These are phyloP conservation scores for Hemerocallis citrina DNA, from an alignment of 106 monocot species.

Conservation along the genomic window DNA sequence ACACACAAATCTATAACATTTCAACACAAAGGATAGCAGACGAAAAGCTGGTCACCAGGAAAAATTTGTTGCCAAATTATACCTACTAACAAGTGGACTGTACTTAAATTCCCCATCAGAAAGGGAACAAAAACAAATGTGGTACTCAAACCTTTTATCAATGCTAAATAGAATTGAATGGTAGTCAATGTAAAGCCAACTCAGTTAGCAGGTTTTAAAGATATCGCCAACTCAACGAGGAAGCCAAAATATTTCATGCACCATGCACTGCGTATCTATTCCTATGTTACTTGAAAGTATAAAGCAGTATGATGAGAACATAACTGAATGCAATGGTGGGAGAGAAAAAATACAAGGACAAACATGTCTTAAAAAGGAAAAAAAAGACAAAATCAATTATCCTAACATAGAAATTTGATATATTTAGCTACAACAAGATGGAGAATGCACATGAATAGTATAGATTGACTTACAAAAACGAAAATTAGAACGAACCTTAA, in stretches of 20 bases:
- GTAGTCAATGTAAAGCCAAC: background rate
- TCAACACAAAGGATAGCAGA: background rate
- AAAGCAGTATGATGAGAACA: background rate
- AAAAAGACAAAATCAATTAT: background rate
- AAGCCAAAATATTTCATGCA: background rate
- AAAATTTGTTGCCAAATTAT: background rate
- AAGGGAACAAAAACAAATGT: background rate
- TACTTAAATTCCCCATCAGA: background rate
- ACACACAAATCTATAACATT: background rate
- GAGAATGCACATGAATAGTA: background rate
- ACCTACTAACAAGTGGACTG: background rate
- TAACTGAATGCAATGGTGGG: background rate
- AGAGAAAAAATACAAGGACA: background rate
- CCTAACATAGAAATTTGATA: background rate
- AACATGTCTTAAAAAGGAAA: too few relatives aligned
- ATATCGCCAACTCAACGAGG: background rate
- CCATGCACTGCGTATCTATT: background rate
- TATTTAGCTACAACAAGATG: background rate
- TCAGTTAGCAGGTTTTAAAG: background rate
- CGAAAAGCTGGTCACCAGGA: background rate
- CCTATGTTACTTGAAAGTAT: background rate
- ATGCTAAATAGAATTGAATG: background rate
- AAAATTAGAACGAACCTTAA: conserved; percentile 51
- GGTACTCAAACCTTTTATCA: background rate
- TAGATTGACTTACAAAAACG: background rate